These are phyloP conservation scores for Puccinia brachypodii DNA, from an alignment of 1,284 basidiomycete genomes.

Conservation along the genomic window DNA sequence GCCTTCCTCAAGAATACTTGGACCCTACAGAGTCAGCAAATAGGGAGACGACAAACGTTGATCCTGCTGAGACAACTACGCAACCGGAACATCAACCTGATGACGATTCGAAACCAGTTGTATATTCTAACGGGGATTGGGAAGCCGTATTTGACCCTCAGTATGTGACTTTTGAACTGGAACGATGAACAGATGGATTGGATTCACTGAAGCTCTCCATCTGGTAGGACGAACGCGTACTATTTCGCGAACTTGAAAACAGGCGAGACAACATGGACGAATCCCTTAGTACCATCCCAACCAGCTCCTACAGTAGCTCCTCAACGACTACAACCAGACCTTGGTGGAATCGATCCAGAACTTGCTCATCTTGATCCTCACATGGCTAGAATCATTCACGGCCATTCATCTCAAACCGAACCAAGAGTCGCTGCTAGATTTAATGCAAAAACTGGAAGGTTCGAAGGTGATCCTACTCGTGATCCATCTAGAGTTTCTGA, in stretches of 20 bases:
- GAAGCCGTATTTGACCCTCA: slow-evolving; percentile 31
- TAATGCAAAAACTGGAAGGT: slow-evolving; percentile 27
- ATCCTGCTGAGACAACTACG: neutral
- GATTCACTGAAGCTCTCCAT: neutral
- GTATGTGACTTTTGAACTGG: slow-evolving; percentile 3
- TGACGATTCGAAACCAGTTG: neutral
- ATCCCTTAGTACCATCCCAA: slow-evolving; percentile 18
- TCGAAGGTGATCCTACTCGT: slow-evolving; percentile 20
- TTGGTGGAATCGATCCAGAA: slow-evolving; percentile 39
- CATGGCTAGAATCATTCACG: neutral
- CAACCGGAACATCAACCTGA: neutral
- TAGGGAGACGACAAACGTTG: neutral
- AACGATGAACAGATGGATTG: neutral
- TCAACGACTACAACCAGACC: neutral
- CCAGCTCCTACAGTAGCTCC: neutral
- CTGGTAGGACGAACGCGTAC: slow-evolving; percentile 29
- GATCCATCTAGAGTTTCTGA: slow-evolving; percentile 28
- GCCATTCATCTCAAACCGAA: neutral
- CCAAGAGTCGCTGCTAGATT: slow-evolving; percentile 20
- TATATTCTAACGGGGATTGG: slow-evolving; percentile 42
- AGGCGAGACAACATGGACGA: slow-evolving; percentile 34
- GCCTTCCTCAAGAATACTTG: neutral
- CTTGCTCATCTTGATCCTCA: slow-evolving; percentile 30
- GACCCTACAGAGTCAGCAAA: neutral
- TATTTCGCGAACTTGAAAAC: slow-evolving; percentile 32